Conservation (phyloP, 2,329 filamentous ascomycete species). For the Trichoderma sp. region DNA sequence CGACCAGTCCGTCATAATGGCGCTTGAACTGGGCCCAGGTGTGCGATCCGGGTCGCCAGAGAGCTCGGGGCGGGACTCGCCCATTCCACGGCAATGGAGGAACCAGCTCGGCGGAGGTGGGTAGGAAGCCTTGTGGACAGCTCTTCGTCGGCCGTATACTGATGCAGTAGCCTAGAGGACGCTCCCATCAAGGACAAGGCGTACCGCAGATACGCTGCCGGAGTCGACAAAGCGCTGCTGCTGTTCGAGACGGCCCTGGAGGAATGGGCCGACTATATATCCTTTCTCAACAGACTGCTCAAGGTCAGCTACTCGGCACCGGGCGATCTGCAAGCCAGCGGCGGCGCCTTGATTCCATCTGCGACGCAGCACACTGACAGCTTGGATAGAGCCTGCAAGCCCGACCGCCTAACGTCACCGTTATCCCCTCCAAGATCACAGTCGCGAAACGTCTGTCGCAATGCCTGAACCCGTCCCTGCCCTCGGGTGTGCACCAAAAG, state of each 20-base stretch:
- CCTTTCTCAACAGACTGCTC: conserved; percentile 85
- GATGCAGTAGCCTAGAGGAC: conserved; percentile 50
- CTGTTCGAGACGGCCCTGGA: conserved; percentile 92
- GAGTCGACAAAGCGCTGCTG: conserved; percentile 81
- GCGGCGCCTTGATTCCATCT: too few relatives aligned
- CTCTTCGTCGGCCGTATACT: conserved; percentile 6
- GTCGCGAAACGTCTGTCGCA: conserved; percentile 92
- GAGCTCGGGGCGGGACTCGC: conserved; percentile 81
- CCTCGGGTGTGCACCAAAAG: conserved; percentile 97
- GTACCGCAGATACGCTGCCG: conserved; percentile 86
- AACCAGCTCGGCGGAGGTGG: conserved; percentile 76
- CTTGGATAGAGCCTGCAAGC: conserved; percentile 76
- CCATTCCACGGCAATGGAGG: conserved; percentile 74
- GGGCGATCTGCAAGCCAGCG: neutral
- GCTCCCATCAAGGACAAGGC: conserved; percentile 62
- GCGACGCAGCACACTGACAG: conserved; percentile 14
- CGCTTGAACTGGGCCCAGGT: conserved; percentile 61
- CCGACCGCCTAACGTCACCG: conserved; percentile 69
- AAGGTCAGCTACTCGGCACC: conserved; percentile 61
- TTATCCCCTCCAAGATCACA: conserved; percentile 78
- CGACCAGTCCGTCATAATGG: conserved; percentile 52
- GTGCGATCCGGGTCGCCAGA: conserved; percentile 71
- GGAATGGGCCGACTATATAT: conserved; percentile 99
- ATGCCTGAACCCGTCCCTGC: conserved; percentile 89
- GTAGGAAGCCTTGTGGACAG: conserved; percentile 33